A percentile compares a stretch with the other conserved stretches of the same genome.
phyloP scores from a whole-genome alignment of 768 basidiomycete genomes.

The Calocybe cyanea region DNA sequence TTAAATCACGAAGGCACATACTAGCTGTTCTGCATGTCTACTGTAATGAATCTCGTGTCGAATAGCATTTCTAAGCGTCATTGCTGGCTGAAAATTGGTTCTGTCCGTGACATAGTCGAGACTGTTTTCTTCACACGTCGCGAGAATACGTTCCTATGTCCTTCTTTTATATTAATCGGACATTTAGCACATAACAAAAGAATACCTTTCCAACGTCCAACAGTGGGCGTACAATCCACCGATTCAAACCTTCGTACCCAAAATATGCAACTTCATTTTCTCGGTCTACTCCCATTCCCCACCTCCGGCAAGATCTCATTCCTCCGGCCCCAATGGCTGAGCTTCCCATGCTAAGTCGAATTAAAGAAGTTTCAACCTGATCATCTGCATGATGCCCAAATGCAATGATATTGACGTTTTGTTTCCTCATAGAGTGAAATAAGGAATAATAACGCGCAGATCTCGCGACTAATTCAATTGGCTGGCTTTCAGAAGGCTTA shows the following conservation, averaged over 20 bases:
- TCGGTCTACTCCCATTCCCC: conserved; percentile 66
- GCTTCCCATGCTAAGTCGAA: conserved; percentile 62
- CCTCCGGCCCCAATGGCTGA: conserved; percentile 56
- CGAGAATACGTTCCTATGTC: conserved; percentile 71
- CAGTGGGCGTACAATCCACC: conserved; percentile 72
- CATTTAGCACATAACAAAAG: neutral
- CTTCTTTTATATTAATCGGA: neutral
- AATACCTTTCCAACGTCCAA: conserved; percentile 64
- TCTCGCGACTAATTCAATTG: conserved; percentile 58
- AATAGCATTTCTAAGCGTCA: conserved; percentile 72
- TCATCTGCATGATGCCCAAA: conserved; percentile 81
- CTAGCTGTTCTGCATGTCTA: no score
- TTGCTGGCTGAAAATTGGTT: conserved; percentile 70
- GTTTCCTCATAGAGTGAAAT: conserved; percentile 31
- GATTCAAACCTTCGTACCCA: conserved; percentile 56
- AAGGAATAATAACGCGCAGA: conserved; percentile 53
- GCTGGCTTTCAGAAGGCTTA: conserved; percentile 31
- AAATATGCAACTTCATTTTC: conserved; percentile 27
- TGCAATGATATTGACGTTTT: conserved; percentile 42
- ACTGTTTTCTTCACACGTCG: conserved; percentile 63
- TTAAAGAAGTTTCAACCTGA: conserved; percentile 76
- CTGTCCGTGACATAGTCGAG: conserved; percentile 62
- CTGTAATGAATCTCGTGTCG: conserved; percentile 43
- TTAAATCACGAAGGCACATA: no score
- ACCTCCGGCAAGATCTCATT: conserved; percentile 64